These are phyloP conservation scores for Magnaporthiopsis incrustans DNA, from an alignment of 2,329 filamentous ascomycete species.

Conservation along the genomic window DNA sequence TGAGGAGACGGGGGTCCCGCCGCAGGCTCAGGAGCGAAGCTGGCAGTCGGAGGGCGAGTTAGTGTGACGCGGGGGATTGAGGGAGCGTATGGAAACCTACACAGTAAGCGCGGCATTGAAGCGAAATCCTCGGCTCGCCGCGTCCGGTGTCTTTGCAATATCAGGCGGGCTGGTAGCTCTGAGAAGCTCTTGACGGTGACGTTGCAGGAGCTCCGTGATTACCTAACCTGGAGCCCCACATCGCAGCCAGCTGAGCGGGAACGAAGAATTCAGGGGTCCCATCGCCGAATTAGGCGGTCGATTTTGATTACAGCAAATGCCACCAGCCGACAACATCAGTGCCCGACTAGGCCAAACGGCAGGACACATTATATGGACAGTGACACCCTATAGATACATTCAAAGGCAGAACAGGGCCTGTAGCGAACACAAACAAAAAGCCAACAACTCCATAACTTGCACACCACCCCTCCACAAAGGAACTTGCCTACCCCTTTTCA, in stretches of 20 bases:
- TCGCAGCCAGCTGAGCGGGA: not conserved
- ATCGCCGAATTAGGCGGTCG: not conserved
- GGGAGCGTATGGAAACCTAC: constrained; percentile 26
- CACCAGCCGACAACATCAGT: not conserved
- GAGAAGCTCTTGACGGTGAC: not conserved
- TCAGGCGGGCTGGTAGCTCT: not conserved
- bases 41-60: constrained; percentile 17
- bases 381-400: not conserved
- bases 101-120: constrained; percentile 46
- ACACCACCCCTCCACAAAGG: not conserved
- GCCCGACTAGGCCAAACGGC: no score
- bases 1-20: constrained; percentile 72
- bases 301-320: not conserved
- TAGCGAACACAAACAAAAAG: not conserved
- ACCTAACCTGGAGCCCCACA: not conserved
- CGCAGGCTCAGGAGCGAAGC: constrained; percentile 62
- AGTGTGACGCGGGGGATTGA: no score
- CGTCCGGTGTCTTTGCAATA: not conserved
- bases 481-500: constrained; percentile 27
- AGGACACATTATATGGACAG: not conserved
- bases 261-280: not conserved
- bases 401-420: not conserved
- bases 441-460: not conserved
- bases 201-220: not conserved
- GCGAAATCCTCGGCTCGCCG: not conserved